phyloP scores from a whole-genome alignment of 306 rosid species.

The Vachellia pachyceras region DNA sequence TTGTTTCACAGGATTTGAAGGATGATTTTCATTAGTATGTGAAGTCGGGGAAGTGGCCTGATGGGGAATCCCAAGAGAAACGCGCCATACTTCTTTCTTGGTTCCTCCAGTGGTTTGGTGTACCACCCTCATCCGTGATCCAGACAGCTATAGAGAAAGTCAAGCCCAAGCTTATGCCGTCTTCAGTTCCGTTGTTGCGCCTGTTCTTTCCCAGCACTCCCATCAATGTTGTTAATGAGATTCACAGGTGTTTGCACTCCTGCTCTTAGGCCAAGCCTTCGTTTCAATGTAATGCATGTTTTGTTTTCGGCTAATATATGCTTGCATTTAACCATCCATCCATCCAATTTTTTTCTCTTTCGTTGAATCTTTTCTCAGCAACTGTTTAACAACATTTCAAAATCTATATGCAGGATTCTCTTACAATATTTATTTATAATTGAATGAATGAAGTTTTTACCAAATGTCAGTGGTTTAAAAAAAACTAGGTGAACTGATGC shows the following conservation, averaged over 20 bases:
- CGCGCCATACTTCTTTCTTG: constrained; percentile 70
- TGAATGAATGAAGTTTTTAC: not conserved
- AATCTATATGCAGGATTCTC: not conserved
- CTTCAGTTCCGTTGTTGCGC: constrained; percentile 71
- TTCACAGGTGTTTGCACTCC: constrained; percentile 60
- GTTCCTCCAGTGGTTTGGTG: constrained; percentile 74
- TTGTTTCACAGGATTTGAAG: constrained; percentile 61
- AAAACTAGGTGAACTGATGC: not conserved
- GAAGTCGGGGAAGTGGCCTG: constrained; percentile 82
- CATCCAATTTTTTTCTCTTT: no score
- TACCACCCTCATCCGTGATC: constrained; percentile 68
- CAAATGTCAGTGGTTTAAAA: not conserved
- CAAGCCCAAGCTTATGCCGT: constrained; percentile 62
- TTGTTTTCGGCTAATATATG: not conserved
- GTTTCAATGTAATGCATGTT: not conserved
- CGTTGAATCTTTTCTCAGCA: not conserved
- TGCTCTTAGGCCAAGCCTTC: constrained; percentile 32
- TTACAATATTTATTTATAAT: no score
- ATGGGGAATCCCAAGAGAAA: constrained; percentile 52
- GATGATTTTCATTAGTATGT: constrained; percentile 68
- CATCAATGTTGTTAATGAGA: constrained; percentile 59
- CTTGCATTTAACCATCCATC: not conserved
- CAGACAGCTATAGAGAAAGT: constrained; percentile 57
- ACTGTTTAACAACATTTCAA: no score
- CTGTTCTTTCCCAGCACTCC: constrained; percentile 78